Percentiles rank a stretch among this genome's conserved stretches.
These are phyloP conservation scores for Podospora conica DNA, from an alignment of 495 filamentous ascomycete species.

Conservation along the genomic window DNA sequence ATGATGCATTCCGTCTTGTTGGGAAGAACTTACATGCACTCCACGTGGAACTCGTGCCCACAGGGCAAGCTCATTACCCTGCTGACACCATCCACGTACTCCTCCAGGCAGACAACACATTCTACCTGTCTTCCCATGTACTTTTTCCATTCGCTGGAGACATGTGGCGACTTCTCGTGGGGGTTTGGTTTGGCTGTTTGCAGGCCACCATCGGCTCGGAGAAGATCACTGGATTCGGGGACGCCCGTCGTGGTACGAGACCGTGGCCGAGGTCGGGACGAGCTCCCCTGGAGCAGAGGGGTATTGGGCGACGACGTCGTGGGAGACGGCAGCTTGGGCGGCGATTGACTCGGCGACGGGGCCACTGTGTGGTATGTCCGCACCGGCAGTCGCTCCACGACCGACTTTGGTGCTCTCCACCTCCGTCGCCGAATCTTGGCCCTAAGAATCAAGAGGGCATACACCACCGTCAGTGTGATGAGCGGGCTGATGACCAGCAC, in stretches of 20 bases:
- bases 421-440: slow-evolving; percentile 82
- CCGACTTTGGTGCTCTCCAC: slow-evolving; percentile 93
- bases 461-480: slow-evolving; percentile 87
- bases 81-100: slow-evolving; percentile 92
- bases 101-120: slow-evolving; percentile 96
- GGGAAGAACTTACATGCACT: slow-evolving; percentile 83
- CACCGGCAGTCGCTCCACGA: slow-evolving; percentile 91
- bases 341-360: slow-evolving; percentile 49
- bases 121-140: slow-evolving; percentile 85
- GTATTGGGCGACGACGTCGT: slow-evolving; percentile 63
- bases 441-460: slow-evolving; percentile 79
- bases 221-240: slow-evolving; percentile 37
- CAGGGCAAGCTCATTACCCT: slow-evolving; percentile 97
- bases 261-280: slow-evolving; percentile 51
- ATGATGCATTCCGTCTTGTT: neutral
- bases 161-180: slow-evolving; percentile 44
- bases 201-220: slow-evolving; percentile 34
- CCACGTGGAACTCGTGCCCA: slow-evolving; percentile 94
- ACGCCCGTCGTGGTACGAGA: slow-evolving; percentile 61
- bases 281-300: slow-evolving; percentile 59
- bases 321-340: slow-evolving; percentile 48
- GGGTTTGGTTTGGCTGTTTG: slow-evolving; percentile 23
- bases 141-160: slow-evolving; percentile 61
- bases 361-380: slow-evolving; percentile 86
- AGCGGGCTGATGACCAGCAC: slow-evolving; percentile 90